Evolutionary conservation across 2,329 filamentous ascomycete genomes (phyloP).

Genomic region (Xylariaceae sp.): DNA sequence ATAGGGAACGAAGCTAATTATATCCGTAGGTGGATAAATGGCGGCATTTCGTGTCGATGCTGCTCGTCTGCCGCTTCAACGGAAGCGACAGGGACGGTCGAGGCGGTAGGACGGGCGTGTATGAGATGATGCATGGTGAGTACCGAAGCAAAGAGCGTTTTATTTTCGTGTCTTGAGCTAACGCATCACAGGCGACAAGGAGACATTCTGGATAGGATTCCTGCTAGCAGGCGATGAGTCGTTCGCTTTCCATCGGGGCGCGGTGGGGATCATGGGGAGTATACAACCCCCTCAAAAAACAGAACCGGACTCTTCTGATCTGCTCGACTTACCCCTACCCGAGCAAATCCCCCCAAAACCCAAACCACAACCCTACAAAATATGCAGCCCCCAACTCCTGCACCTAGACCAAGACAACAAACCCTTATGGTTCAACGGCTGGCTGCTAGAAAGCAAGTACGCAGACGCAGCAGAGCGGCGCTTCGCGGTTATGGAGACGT

Average conservation of each 20-base stretch:
- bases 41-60: slow-evolving; percentile 41
- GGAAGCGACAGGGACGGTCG: slow-evolving; percentile 43
- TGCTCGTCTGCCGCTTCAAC: slow-evolving; percentile 39
- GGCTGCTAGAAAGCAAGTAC: slow-evolving; percentile 42
- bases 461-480: slow-evolving; percentile 34
- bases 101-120: slow-evolving; percentile 39
- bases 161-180: background rate
- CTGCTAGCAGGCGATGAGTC: slow-evolving; percentile 41
- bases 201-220: slow-evolving; percentile 49
- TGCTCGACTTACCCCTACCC: background rate
- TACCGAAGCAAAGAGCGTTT: background rate
- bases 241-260: slow-evolving; percentile 42
- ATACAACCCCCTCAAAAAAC: slow-evolving; percentile 19
- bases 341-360: background rate
- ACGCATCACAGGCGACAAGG: slow-evolving; percentile 39
- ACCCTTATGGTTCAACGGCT: slow-evolving; percentile 47
- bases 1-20: no score
- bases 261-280: slow-evolving; percentile 35
- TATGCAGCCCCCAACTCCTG: slow-evolving; percentile 44
- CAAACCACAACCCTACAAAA: slow-evolving; percentile 28
- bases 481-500: slow-evolving; percentile 37
- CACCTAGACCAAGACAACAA: slow-evolving; percentile 39
- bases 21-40: slow-evolving; percentile 37
- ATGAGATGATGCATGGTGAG: slow-evolving; percentile 44
- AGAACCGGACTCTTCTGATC: background rate